These are phyloP conservation scores for Pichia sp. DNA, from an alignment of 1,139 yeast species.

Conservation along the genomic window DNA sequence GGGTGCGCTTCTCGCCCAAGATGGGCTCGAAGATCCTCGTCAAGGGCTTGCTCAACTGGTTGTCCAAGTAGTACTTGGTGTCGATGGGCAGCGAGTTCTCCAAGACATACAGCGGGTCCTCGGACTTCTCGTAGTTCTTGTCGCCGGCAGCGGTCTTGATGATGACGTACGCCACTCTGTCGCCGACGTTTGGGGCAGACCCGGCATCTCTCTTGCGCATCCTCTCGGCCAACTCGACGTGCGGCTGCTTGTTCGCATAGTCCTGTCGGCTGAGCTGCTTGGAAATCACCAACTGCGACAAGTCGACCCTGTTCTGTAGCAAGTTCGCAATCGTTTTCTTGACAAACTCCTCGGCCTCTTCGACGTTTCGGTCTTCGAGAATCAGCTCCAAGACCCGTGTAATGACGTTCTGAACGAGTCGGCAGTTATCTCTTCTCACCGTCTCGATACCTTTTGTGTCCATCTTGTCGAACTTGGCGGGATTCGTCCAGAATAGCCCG, in stretches of 20 bases:
- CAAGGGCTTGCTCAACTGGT: constrained; percentile 88
- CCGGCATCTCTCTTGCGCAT: constrained; percentile 97
- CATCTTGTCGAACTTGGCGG: constrained; percentile 89
- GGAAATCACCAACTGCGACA: constrained; percentile 90
- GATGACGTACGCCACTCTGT: constrained; percentile 96
- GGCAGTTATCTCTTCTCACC: constrained; percentile 95
- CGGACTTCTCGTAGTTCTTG: constrained; percentile 91
- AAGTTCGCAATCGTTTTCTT: constrained; percentile 86
- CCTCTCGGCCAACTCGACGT: constrained; percentile 91
- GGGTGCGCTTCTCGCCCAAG: constrained; percentile 79
- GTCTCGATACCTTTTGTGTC: constrained; percentile 99
- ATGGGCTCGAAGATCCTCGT: constrained; percentile 94
- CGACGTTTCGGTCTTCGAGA: constrained; percentile 85
- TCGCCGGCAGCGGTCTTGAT: constrained; percentile 72
- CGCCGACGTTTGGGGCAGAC: constrained; percentile 94
- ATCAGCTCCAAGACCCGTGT: constrained; percentile 85
- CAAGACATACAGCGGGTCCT: constrained; percentile 89
- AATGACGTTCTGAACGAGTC: constrained; percentile 89
- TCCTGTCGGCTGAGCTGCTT: constrained; percentile 87
- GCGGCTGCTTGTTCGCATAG: constrained; percentile 95
- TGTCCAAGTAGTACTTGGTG: constrained; percentile 88
- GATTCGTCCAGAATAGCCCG: constrained; percentile 91
- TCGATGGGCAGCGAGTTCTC: constrained; percentile 93
- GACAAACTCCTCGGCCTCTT: constrained; percentile 79
- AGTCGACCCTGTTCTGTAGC: constrained; percentile 84